Percentiles rank a stretch among this genome's conserved stretches.
Conservation (phyloP, 495 filamentous ascomycete species). For the Bacidia rubella region DNA sequence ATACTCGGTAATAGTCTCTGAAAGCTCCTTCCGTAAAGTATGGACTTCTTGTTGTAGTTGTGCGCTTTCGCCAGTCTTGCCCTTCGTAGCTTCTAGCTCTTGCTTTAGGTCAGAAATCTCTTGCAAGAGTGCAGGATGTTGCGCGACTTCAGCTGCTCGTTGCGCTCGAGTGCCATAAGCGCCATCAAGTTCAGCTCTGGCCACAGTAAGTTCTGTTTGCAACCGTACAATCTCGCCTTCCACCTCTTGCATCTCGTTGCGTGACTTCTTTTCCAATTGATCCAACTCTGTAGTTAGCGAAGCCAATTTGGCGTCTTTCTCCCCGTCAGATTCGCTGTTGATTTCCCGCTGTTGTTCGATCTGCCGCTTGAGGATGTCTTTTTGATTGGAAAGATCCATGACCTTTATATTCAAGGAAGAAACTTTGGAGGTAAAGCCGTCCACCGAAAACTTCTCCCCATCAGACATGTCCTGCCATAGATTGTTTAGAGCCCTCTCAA, state of each 20-base stretch:
- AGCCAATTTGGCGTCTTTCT: conserved; percentile 40
- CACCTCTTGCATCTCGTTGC: conserved; percentile 54
- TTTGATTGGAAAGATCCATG: conserved; percentile 60
- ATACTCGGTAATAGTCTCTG: conserved; percentile 70
- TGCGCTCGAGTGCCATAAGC: conserved; percentile 68
- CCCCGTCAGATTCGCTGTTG: conserved; percentile 50
- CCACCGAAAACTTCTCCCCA: conserved; percentile 57
- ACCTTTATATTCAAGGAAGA: conserved; percentile 51
- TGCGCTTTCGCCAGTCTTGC: conserved; percentile 24
- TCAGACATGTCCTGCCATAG: conserved; percentile 61
- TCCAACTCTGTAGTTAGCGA: conserved; percentile 36
- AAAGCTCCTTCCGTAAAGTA: conserved; percentile 63
- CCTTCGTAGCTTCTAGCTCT: conserved; percentile 42
- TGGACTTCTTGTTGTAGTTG: conserved; percentile 45
- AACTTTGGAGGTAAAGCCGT: conserved; percentile 59
- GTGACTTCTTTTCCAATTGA: conserved; percentile 6
- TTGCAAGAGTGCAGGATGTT: conserved; percentile 48
- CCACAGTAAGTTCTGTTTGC: conserved; percentile 83
- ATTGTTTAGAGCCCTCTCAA: conserved; percentile 47
- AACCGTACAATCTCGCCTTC: conserved; percentile 74
- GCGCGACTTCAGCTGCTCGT: conserved; percentile 62
- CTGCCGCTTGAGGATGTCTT: conserved; percentile 69
- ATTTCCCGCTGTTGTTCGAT: conserved; percentile 87
- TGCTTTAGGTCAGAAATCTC: conserved; percentile 54
- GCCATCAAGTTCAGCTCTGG: conserved; percentile 86